Percentiles rank a stretch among this genome's conserved stretches.
Conservation (phyloP, 1,284 basidiomycete genomes). For the Termitomyces sp. region DNA sequence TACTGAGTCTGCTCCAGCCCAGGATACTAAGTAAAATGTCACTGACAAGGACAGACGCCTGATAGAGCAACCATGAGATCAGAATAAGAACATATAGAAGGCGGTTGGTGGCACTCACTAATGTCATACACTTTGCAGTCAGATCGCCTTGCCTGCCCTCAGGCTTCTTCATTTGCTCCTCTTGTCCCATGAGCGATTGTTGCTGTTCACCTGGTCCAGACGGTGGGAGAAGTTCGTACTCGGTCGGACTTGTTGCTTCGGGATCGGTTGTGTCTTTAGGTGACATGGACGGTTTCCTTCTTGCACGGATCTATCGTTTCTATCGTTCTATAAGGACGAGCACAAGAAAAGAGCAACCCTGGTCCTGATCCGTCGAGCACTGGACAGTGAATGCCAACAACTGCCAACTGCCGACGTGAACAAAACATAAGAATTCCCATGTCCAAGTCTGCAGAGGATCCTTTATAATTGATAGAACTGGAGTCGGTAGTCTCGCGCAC, state of each 20-base stretch:
- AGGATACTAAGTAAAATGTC: no score
- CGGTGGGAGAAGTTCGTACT: slow-evolving; percentile 27
- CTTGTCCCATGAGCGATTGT: slow-evolving; percentile 27
- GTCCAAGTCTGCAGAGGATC: no score
- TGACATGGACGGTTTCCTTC: background rate
- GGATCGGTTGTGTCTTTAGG: background rate
- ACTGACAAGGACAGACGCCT: slow-evolving; percentile 25
- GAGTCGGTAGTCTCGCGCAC: no score
- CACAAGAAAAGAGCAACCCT: background rate
- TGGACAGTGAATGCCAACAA: background rate
- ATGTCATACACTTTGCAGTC: slow-evolving; percentile 33
- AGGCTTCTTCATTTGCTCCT: slow-evolving; percentile 32
- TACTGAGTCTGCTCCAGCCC: background rate
- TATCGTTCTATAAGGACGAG: background rate
- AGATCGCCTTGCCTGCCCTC: slow-evolving; percentile 39
- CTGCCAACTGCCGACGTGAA: no score
- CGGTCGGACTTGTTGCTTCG: slow-evolving; percentile 8
- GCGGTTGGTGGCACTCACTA: slow-evolving; percentile 28
- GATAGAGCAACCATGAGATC: background rate
- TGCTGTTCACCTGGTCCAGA: slow-evolving; percentile 17
- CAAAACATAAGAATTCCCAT: no score
- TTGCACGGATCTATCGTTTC: background rate
- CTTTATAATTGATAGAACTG: no score
- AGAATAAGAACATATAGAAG: background rate
- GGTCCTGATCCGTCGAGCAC: background rate